phyloP scores from a whole-genome alignment of 352 stramenopile species.

The Phytophthora colocasiae region DNA sequence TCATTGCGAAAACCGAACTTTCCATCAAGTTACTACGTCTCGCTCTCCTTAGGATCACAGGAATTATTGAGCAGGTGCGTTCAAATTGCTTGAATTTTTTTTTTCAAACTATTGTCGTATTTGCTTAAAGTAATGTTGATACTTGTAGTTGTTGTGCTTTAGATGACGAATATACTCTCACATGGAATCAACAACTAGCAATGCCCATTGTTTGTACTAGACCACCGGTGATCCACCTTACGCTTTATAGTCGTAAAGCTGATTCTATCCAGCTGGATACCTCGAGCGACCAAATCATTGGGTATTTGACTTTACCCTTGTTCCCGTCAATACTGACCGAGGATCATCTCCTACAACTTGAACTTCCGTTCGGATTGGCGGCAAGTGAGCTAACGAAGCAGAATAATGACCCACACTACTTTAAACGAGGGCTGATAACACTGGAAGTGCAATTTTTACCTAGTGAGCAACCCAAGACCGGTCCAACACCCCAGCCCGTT shows the following conservation, averaged over 20 bases:
- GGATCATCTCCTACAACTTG: slow-evolving; percentile 39
- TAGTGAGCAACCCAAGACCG: not conserved
- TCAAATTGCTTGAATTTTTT: no score
- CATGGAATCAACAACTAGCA: slow-evolving; percentile 47
- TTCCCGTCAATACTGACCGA: slow-evolving; percentile 30
- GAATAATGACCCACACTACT: slow-evolving; percentile 13
- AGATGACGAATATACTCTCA: slow-evolving; percentile 7
- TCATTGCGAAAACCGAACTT: slow-evolving; percentile 17
- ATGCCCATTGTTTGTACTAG: slow-evolving; percentile 20
- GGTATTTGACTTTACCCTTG: slow-evolving; percentile 35
- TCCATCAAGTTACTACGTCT: slow-evolving; percentile 20
- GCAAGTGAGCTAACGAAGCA: not conserved
- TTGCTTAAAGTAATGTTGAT: no score
- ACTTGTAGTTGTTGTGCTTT: no score
- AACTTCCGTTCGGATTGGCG: slow-evolving; percentile 35
- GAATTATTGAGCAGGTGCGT: slow-evolving; percentile 26
- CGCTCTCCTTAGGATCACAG: slow-evolving; percentile 15
- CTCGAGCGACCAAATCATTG: slow-evolving; percentile 26
- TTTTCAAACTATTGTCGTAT: not conserved
- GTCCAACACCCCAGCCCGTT: not conserved
- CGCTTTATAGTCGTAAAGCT: slow-evolving; percentile 16
- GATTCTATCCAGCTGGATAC: not conserved
- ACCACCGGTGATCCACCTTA: slow-evolving; percentile 34
- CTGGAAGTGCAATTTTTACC: slow-evolving; percentile 50
- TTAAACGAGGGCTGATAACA: slow-evolving; percentile 35